phyloP scores from a whole-genome alignment of 169 alveolate species.

The Sarcocystis neurona region DNA sequence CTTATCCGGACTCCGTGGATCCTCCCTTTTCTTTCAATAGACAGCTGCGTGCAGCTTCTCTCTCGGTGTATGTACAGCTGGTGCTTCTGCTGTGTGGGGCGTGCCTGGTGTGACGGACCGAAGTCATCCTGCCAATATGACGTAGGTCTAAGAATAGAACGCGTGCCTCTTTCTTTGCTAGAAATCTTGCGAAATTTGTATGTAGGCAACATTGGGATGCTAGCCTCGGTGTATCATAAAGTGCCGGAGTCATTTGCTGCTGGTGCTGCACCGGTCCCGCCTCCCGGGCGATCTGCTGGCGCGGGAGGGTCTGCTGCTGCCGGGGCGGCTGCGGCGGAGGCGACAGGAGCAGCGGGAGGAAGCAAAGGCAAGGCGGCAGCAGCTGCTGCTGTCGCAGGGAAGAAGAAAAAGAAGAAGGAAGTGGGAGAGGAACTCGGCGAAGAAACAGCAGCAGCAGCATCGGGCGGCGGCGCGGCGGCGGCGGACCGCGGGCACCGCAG shows the following conservation, averaged over 20 bases:
- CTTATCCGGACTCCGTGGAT: too few species aligned
- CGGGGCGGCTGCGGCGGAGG: background rate
- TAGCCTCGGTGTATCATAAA: slow-evolving; percentile 71
- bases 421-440: background rate
- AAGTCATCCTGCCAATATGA: slow-evolving; percentile 67
- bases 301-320: background rate
- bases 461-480: background rate
- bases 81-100: too few species aligned
- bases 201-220: slow-evolving; percentile 61
- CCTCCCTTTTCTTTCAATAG: too few species aligned
- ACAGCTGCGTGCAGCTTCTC: too few species aligned
- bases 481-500: background rate
- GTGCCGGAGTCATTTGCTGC: slow-evolving; percentile 64
- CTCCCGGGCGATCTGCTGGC: background rate
- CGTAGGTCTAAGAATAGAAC: background rate
- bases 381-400: background rate
- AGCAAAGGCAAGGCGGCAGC: background rate
- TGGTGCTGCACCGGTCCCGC: background rate
- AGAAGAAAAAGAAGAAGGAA: background rate
- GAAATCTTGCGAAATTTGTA: background rate
- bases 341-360: background rate
- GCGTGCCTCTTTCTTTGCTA: background rate
- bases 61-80: too few species aligned
- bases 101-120: too few species aligned
- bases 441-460: background rate